Conservation (phyloP, 2,329 filamentous ascomycete genomes). For the Falciphora oryzae region DNA sequence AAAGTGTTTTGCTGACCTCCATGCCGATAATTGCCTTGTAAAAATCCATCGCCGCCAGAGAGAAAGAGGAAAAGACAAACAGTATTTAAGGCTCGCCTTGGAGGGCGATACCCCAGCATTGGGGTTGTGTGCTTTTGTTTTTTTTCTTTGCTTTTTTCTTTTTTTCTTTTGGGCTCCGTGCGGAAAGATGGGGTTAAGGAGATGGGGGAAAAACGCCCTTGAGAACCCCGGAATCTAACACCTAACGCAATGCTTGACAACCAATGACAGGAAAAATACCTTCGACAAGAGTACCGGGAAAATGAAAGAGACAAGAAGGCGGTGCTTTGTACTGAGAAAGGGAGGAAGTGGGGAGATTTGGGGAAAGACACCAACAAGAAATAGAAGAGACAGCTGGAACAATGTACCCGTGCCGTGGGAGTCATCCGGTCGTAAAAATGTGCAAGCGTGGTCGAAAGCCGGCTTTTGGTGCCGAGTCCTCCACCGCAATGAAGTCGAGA, state of each 20-base stretch:
- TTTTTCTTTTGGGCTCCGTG: too few relatives aligned
- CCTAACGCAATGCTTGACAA: conserved; percentile 10
- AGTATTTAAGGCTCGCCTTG: not conserved
- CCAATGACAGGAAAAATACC: not conserved
- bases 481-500: too few relatives aligned
- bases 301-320: not conserved
- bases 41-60: not conserved
- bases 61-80: conserved; percentile 1
- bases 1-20: too few relatives aligned
- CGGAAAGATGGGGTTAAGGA: too few relatives aligned
- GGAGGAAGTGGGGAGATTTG: not conserved
- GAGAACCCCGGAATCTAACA: conserved; percentile 2
- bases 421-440: not conserved
- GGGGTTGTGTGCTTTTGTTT: too few relatives aligned
- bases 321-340: not conserved
- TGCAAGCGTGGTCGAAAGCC: not conserved
- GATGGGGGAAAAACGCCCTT: too few relatives aligned
- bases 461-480: too few relatives aligned
- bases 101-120: too few relatives aligned
- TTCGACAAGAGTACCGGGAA: not conserved
- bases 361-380: not conserved
- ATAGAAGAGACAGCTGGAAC: not conserved
- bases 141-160: too few relatives aligned
- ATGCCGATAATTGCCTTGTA: too few relatives aligned
- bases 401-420: not conserved